Percentiles rank a stretch among this genome's conserved stretches.
These are phyloP conservation scores for Botrytis tulipae DNA, from an alignment of 2,329 filamentous ascomycete species.

Conservation along the genomic window DNA sequence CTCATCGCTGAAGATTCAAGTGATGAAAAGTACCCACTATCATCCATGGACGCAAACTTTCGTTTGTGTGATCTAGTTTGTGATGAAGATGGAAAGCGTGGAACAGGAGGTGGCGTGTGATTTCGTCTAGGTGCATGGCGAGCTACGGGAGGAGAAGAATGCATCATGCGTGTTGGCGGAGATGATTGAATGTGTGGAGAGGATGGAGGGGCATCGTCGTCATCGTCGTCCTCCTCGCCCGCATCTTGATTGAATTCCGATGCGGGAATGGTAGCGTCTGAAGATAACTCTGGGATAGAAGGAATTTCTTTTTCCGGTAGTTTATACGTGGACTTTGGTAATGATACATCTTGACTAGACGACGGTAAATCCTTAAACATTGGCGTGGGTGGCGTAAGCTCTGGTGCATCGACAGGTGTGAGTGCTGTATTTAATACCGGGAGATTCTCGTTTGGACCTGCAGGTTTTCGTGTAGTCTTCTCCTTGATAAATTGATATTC, in stretches of 20 bases:
- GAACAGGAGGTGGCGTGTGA: slow-evolving; percentile 73
- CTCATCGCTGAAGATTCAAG: slow-evolving; percentile 86
- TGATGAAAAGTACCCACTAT: slow-evolving; percentile 96
- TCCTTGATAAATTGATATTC: slow-evolving; percentile 89
- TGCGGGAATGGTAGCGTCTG: slow-evolving; percentile 73
- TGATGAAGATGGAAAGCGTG: slow-evolving; percentile 61
- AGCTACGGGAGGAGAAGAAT: slow-evolving; percentile 85
- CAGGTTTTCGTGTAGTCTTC: slow-evolving; percentile 64
- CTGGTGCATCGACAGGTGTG: slow-evolving; percentile 29
- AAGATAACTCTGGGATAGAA: slow-evolving; percentile 58
- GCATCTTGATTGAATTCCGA: slow-evolving; percentile 62
- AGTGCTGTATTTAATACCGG: slow-evolving; percentile 34
- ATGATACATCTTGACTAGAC: slow-evolving; percentile 31
- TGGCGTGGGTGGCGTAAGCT: slow-evolving; percentile 26
- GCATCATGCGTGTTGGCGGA: slow-evolving; percentile 68
- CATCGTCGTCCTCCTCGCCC: slow-evolving; percentile 43
- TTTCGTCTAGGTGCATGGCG: slow-evolving; percentile 55
- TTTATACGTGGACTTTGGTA: slow-evolving; percentile 28
- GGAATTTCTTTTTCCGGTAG: slow-evolving; percentile 30
- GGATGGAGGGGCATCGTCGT: slow-evolving; percentile 25
- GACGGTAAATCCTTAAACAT: slow-evolving; percentile 34
- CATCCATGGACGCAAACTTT: slow-evolving; percentile 77
- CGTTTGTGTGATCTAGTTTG: slow-evolving; percentile 66
- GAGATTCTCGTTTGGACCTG: slow-evolving; percentile 53
- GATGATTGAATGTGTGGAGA: slow-evolving; percentile 60